Base-by-base conservation (phyloP, 768 basidiomycete species). In the Psilocybe azurescens region DNA sequence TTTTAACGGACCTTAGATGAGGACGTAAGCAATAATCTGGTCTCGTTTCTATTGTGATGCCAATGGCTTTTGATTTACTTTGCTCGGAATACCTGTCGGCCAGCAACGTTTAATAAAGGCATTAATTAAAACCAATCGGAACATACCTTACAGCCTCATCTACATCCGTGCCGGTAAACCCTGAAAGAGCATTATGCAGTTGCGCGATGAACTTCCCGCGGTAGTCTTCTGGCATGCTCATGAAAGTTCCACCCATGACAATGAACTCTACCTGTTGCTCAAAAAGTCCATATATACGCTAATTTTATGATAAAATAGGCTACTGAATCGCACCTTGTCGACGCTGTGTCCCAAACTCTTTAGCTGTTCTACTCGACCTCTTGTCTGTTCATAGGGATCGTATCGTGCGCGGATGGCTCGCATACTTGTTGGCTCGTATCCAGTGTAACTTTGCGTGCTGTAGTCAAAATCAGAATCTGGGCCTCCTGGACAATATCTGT, bases 401-500 rank as follows among this genome's bases (percentile, higher is more conserved):
- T 85, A 85, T 54, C 97, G 86, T 2, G 97, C 97, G 38, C 97
- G 89, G 58, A 99, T 99, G 1, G 97, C 97, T 61, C 97, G 89
- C 97, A 99, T 99, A 59, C 95, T 97, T 20, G 97, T 99, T 1
- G 97, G 97, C 75, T 99, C 92, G 69, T 95, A 95, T 2, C 94
- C 94, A 24, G 94, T 96, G 69, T 94, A 94, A 70, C 93, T 94
- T 75, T 97, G 97, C 6, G 97, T 99, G 66, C 96, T 98, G 72
- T 99, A 99, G 73, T 99, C 97, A 67, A 99, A 99, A 76, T 99
- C 97, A 1, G 97, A 99, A 75, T 99, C 97, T 3, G 97, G 97
- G 16, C 97, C 97, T 59, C 97, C 97, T 4, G 97, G 97, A 72
- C 97, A 99, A 74, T 99, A 98, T 39, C 94, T 95, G 64, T 10